phyloP scores from a whole-genome alignment of 2,329 filamentous ascomycete species.

The Colletotrichum horii region DNA sequence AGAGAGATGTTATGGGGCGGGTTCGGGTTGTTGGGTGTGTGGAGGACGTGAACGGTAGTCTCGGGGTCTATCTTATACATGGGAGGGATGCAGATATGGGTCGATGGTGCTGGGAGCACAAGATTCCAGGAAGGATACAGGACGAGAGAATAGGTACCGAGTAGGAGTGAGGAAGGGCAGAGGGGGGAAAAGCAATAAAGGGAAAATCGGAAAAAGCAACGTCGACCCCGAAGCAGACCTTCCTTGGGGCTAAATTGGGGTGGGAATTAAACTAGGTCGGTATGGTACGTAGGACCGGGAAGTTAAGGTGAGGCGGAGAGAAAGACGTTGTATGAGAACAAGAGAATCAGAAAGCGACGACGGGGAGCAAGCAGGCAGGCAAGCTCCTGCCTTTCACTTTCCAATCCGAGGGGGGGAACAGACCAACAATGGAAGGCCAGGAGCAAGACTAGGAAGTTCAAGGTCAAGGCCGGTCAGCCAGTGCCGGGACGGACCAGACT shows the following conservation, averaged over 20 bases:
- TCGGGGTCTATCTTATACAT: slow-evolving; percentile 21
- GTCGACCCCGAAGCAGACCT: slow-evolving; percentile 1
- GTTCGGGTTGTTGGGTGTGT: slow-evolving; percentile 9
- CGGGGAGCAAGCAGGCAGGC: background rate
- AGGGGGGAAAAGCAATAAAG: slow-evolving; percentile 10
- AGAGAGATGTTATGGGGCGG: slow-evolving; percentile 13
- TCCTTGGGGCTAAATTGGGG: background rate
- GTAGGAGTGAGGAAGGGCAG: background rate
- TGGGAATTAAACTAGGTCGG: background rate
- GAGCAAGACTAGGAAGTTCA: background rate
- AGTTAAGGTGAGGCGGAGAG: slow-evolving; percentile 15
- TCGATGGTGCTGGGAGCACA: slow-evolving; percentile 8
- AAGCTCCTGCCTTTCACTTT: background rate
- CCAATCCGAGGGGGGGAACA: background rate
- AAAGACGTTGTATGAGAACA: background rate
- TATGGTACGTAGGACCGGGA: background rate
- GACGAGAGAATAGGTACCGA: background rate
- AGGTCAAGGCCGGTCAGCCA: background rate
- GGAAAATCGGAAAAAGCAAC: slow-evolving; percentile 13
- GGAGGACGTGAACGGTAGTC: slow-evolving; percentile 15
- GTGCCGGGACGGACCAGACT: slow-evolving; percentile 11
- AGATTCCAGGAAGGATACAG: background rate
- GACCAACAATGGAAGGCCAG: slow-evolving; percentile 1
- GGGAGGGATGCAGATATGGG: slow-evolving; percentile 15
- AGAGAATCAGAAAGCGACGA: background rate